Evolutionary conservation across 257 asterid genomes (phyloP), one percentile per base, ranked within the genome.

Genomic region (Cordia subcordata): DNA sequence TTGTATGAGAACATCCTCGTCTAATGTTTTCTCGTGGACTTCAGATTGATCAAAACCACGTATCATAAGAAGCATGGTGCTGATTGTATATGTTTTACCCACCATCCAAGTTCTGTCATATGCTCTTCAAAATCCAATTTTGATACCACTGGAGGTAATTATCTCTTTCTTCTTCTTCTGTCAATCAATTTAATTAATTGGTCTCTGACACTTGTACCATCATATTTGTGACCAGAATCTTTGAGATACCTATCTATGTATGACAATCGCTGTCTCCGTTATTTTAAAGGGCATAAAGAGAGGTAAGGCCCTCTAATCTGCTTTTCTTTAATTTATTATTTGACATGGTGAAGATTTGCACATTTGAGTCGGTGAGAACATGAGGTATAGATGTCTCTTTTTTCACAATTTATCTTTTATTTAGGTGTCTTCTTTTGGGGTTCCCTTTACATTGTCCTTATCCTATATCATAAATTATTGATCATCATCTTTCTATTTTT

Each of bases 241-340:
- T 76, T 86, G 82, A 75, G 95, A 58, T 88, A 92, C 72, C 80
- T 92, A 46, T 92, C 99, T 57, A 74, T 86, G 87, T 92, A 88
- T 50, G 99, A 92, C 62, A 92, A 92, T 77, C 85, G 99, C 60
- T 84, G 94, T 72, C 96, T 92, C 67, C 96, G 99, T 58, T 88
- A 84, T 78, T 92, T 88, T 61, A 86, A 88, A 81, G 99, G 99
- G 59, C 97, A 92, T 69, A 84, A 72, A 66, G 95, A 88, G 72
- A 83, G 97, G 97, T 92, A 68, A 62, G 60, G 33, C 55, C 40
- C 47, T 42, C 15, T 14, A 42, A 14, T 8, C 10, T 3, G 10
- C 47, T 42, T 42, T 42, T 3, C 47, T 42, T 42, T 42, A 42
- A 42, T 42, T 42, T 42, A 10, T 42, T 42, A 8, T 27, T 27